These are phyloP conservation scores for Phytophthora tentaculata DNA, from an alignment of 352 stramenopile species.

Conservation along the genomic window DNA sequence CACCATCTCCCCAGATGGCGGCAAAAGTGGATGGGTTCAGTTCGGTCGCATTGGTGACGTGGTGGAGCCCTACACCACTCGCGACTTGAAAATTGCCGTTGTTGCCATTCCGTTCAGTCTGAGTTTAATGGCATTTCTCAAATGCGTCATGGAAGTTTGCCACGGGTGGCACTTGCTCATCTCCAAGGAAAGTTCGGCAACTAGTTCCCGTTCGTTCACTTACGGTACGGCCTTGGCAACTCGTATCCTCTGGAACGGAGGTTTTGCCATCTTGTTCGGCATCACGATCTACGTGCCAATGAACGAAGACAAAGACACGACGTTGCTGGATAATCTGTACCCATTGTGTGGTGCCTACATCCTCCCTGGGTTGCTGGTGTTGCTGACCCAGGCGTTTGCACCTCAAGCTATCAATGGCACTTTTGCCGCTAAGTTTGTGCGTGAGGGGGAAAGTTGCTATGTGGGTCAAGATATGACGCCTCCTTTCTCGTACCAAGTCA, in stretches of 20 bases:
- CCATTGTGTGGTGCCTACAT: constrained; percentile 53
- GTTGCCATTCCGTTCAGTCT: constrained; percentile 61
- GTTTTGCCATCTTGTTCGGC: constrained; percentile 61
- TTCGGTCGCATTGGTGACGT: constrained; percentile 64
- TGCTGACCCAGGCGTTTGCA: constrained; percentile 59
- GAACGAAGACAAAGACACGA: constrained; percentile 52
- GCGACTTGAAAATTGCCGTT: constrained; percentile 61
- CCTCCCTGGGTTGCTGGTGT: constrained; percentile 51
- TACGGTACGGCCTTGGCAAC: constrained; percentile 60
- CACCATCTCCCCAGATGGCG: constrained; percentile 63
- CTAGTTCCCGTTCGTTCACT: constrained; percentile 63
- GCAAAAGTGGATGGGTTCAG: constrained; percentile 58
- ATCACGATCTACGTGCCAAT: constrained; percentile 71
- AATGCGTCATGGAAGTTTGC: constrained; percentile 68
- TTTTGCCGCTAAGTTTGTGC: constrained; percentile 76
- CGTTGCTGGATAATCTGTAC: constrained; percentile 52
- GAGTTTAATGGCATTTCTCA: constrained; percentile 55
- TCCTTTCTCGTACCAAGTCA: constrained; percentile 59
- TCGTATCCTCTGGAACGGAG: constrained; percentile 67
- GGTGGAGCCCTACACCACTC: constrained; percentile 54
- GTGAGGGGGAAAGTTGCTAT: constrained; percentile 77
- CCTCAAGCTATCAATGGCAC: constrained; percentile 58
- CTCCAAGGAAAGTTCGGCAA: constrained; percentile 50
- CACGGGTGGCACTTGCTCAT: constrained; percentile 72
- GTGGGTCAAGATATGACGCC: constrained; percentile 71